Conservation (phyloP, 305 asterid species). For the Fraxinus floribunda region DNA sequence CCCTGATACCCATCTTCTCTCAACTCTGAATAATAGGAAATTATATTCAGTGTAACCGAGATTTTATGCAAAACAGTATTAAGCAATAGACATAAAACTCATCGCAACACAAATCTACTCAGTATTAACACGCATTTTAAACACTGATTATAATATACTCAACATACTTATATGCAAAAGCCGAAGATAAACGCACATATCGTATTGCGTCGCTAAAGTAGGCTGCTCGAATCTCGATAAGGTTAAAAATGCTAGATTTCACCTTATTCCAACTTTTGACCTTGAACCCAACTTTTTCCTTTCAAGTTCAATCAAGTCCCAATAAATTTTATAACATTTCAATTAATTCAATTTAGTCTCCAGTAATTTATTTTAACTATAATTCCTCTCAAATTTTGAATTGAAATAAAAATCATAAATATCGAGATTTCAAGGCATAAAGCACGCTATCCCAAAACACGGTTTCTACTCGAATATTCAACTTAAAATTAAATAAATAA, state of each 20-base stretch:
- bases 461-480: neutral
- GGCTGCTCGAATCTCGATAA: neutral
- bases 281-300: neutral
- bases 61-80: neutral
- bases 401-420: neutral
- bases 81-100: neutral
- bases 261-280: neutral
- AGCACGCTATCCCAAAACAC: neutral
- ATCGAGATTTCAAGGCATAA: neutral
- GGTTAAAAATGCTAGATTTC: neutral
- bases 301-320: neutral
- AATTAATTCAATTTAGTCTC: neutral
- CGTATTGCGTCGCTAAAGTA: too few species aligned
- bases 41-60: neutral
- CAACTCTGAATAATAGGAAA: neutral
- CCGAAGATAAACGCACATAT: neutral
- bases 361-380: neutral
- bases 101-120: neutral
- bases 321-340: neutral
- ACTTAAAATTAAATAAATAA: neutral
- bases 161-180: neutral
- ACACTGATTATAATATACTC: neutral
- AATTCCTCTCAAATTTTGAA: neutral
- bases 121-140: neutral
- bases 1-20: neutral